phyloP scores from a whole-genome alignment of 2,329 filamentous ascomycete species.

The Alternaria sp. region DNA sequence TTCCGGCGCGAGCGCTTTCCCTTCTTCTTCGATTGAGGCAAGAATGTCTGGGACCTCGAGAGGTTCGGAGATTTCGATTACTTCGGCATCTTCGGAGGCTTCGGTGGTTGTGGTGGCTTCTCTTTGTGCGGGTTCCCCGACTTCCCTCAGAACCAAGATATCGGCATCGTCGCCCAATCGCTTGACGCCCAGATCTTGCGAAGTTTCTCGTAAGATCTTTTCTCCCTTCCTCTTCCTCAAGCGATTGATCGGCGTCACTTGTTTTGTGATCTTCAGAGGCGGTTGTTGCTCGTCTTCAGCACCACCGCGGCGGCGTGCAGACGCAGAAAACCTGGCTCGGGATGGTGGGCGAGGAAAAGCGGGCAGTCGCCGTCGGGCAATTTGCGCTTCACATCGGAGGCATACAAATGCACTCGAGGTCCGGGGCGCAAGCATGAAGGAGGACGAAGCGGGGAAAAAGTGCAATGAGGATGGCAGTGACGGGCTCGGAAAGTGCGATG shows the following conservation, averaged over 20 bases:
- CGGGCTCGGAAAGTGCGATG: conserved; percentile 9
- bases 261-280: conserved; percentile 11
- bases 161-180: conserved; percentile 44
- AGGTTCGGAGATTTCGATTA: conserved; percentile 10
- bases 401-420: conserved; percentile 47
- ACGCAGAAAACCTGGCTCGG: conserved; percentile 37
- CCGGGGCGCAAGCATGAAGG: conserved; percentile 46
- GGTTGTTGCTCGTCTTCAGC: conserved; percentile 6
- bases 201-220: conserved; percentile 34
- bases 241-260: conserved; percentile 24
- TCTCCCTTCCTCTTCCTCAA: conserved; percentile 27
- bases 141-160: conserved; percentile 44
- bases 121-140: conserved; percentile 9
- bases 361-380: conserved; percentile 27
- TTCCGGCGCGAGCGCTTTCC: conserved; percentile 25
- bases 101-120: background rate
- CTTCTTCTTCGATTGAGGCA: conserved; percentile 35
- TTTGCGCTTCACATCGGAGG: conserved; percentile 47
- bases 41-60: conserved; percentile 30
- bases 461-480: conserved; percentile 5
- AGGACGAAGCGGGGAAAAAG: background rate
- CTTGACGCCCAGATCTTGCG: conserved; percentile 39
- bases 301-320: conserved; percentile 30
- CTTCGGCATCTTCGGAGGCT: conserved; percentile 2
- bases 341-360: conserved; percentile 19